Conservation (phyloP, 2,329 filamentous ascomycete genomes). For the Ascochyta pisi region DNA sequence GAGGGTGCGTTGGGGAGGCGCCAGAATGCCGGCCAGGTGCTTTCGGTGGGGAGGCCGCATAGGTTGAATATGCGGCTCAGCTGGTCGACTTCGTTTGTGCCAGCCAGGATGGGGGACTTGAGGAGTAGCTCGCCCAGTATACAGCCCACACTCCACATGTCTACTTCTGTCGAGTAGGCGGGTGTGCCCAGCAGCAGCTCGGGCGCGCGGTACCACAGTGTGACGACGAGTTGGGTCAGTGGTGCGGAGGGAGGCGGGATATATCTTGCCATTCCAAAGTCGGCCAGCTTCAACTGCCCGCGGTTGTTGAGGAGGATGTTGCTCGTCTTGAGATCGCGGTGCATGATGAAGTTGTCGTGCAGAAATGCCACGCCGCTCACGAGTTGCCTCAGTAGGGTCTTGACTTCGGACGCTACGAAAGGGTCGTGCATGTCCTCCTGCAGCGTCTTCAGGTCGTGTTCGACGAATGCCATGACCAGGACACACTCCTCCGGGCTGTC, state of each 20-base stretch:
- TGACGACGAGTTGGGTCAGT: constrained; percentile 92
- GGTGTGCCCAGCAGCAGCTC: constrained; percentile 85
- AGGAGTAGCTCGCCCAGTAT: constrained; percentile 91
- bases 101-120: constrained; percentile 82
- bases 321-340: constrained; percentile 49
- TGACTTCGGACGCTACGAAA: constrained; percentile 90
- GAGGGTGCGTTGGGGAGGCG: constrained; percentile 85
- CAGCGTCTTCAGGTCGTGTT: constrained; percentile 93
- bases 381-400: constrained; percentile 86
- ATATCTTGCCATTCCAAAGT: constrained; percentile 97
- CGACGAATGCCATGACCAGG: constrained; percentile 95
- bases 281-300: constrained; percentile 91
- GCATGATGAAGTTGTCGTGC: constrained; percentile 85
- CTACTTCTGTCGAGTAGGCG: constrained; percentile 77
- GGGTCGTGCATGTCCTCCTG: constrained; percentile 94
- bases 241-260: constrained; percentile 72
- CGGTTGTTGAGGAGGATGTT: constrained; percentile 89
- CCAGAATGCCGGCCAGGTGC: constrained; percentile 85
- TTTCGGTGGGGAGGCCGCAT: constrained; percentile 83
- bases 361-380: constrained; percentile 82
- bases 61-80: constrained; percentile 82
- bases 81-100: constrained; percentile 91
- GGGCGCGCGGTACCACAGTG: constrained; percentile 93
- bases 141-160: constrained; percentile 97
- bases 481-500: constrained; percentile 73